phyloP scores from a whole-genome alignment of 2,329 filamentous ascomycete species.

The Ilyonectria mors-panacis region DNA sequence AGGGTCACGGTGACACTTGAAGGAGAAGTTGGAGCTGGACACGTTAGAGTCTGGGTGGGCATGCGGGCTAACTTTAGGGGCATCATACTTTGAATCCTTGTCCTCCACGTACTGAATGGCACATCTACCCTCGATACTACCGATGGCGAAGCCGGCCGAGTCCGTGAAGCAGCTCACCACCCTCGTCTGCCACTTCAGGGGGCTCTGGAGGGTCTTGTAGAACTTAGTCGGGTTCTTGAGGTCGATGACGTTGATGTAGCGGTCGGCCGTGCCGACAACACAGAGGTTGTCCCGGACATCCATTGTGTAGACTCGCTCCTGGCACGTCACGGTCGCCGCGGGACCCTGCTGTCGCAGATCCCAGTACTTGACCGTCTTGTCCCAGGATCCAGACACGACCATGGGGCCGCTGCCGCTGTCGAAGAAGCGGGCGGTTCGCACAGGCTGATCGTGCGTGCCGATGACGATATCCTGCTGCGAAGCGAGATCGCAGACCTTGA shows the following conservation, averaged over 20 bases:
- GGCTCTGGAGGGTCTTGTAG: constrained; percentile 97
- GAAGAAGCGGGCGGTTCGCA: constrained; percentile 84
- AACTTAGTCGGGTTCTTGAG: constrained; percentile 89
- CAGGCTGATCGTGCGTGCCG: constrained; percentile 86
- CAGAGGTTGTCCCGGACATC: constrained; percentile 90
- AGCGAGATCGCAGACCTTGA: constrained; percentile 87
- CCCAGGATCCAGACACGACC: constrained; percentile 93
- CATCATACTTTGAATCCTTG: constrained; percentile 81
- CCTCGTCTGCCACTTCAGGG: constrained; percentile 97
- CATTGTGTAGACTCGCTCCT: constrained; percentile 91
- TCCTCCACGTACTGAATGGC: constrained; percentile 99
- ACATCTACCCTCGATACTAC: constrained; percentile 96
- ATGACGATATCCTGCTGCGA: constrained; percentile 79
- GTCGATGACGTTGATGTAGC: constrained; percentile 96
- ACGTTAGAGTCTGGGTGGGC: constrained; percentile 26
- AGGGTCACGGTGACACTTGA: constrained; percentile 96
- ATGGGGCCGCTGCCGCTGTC: constrained; percentile 81
- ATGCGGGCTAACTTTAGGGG: neutral
- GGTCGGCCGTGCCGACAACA: constrained; percentile 92
- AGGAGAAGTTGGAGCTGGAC: constrained; percentile 91
- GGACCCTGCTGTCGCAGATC: constrained; percentile 79
- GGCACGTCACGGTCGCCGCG: constrained; percentile 75
- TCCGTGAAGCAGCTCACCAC: constrained; percentile 96
- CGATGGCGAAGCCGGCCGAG: constrained; percentile 91
- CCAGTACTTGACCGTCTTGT: constrained; percentile 94